A percentile compares a stretch with the other conserved stretches of the same genome.
These are phyloP conservation scores for Coniochaeta prunicola DNA, from an alignment of 2,329 filamentous ascomycete genomes.

Conservation along the genomic window DNA sequence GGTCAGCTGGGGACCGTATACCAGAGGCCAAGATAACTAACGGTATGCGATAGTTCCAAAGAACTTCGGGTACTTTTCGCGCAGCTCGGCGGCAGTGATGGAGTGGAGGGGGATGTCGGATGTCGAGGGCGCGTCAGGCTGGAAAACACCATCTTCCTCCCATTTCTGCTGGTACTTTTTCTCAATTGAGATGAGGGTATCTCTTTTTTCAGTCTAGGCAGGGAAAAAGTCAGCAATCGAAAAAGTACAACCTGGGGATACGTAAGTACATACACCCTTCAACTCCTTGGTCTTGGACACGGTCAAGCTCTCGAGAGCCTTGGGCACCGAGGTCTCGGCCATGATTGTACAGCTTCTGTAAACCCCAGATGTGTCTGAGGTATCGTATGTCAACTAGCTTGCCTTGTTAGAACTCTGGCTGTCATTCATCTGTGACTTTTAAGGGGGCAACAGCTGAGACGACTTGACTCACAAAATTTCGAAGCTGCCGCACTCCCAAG, in stretches of 20 bases:
- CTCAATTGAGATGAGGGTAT: conserved; percentile 73
- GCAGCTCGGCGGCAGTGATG: conserved; percentile 66
- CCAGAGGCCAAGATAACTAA: conserved; percentile 23
- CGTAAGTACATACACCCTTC: conserved; percentile 31
- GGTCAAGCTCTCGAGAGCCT: conserved; percentile 43
- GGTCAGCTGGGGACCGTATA: conserved; percentile 1
- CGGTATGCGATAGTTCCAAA: conserved; percentile 56
- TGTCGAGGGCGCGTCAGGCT: conserved; percentile 75
- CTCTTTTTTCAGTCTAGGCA: conserved; percentile 67
- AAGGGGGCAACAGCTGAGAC: not conserved
- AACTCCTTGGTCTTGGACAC: conserved; percentile 55
- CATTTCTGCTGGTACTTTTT: conserved; percentile 85
- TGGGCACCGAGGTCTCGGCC: conserved; percentile 33
- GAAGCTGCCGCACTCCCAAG: not conserved
- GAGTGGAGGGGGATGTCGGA: conserved; percentile 70
- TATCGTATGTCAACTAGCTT: not conserved
- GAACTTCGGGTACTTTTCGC: conserved; percentile 81
- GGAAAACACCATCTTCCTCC: conserved; percentile 71
- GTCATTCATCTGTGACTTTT: not conserved
- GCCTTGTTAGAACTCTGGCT: not conserved
- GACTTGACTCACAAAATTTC: conserved; percentile 3
- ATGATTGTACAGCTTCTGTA: conserved; percentile 24
- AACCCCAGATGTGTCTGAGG: not conserved
- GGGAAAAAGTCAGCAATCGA: conserved; percentile 28
- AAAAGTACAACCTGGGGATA: not conserved